phyloP scores from a whole-genome alignment of 169 alveolate species.

The Plasmodium berghei region DNA sequence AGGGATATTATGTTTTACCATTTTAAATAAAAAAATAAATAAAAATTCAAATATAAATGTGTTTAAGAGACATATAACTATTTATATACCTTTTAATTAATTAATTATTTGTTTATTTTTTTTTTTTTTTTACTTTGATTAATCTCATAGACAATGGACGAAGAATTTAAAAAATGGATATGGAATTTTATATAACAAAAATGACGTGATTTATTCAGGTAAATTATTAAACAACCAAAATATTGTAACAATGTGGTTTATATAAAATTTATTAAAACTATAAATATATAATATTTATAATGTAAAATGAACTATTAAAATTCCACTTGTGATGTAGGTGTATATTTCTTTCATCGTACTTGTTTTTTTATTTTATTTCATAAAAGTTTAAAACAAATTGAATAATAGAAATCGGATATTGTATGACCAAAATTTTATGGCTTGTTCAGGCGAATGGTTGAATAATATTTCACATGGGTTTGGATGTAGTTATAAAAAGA shows the following conservation, averaged over 20 bases:
- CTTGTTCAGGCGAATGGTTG: slow-evolving; percentile 73
- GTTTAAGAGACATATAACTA: not conserved
- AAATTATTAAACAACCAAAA: not conserved
- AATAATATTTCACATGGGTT: slow-evolving; percentile 69
- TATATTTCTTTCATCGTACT: too few relatives aligned
- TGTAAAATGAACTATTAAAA: too few relatives aligned
- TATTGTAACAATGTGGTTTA: not conserved
- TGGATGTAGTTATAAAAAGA: slow-evolving; percentile 52
- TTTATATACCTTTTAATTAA: not conserved
- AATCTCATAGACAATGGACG: slow-evolving; percentile 34
- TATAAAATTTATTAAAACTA: too few relatives aligned
- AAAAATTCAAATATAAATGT: not conserved
- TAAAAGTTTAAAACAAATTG: not conserved
- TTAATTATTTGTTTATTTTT: not conserved
- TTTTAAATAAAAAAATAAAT: not conserved
- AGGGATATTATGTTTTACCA: not conserved
- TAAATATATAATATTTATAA: too few relatives aligned
- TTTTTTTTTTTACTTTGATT: not conserved
- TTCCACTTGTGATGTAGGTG: too few relatives aligned
- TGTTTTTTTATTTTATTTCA: not conserved
- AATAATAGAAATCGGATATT: too few relatives aligned
- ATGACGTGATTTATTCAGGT: slow-evolving; percentile 67
- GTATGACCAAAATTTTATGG: not conserved
- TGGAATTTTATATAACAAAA: slow-evolving; percentile 32
- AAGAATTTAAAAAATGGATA: slow-evolving; percentile 48